Base-by-base conservation (phyloP, 352 stramenopile genomes). In the Phytophthora nicotianae region DNA sequence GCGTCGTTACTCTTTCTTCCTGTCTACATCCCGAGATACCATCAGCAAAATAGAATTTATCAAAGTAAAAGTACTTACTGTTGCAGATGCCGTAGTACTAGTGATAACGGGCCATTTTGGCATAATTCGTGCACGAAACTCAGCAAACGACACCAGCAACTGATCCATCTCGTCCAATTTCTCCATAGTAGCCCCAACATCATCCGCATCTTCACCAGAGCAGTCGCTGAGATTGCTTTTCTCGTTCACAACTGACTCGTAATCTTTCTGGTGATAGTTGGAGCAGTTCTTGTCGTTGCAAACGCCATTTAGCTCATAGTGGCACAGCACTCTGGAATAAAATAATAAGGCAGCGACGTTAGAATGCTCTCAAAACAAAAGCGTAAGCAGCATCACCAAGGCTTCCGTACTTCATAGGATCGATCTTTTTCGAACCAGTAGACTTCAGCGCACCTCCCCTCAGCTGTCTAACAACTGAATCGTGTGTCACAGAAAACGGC, bases 211-310 rank as follows among this genome's bases (percentile, higher is more conserved):
- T 38, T 52, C 50, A 62, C 23, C 29, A 46, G 5, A 23, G 21
- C 19, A 32, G n/a, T 42, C 24, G 10, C 5, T 51, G 20, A 14
- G 7, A 32, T 37, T 54, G 11, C 17, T 33, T 17, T 29, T 21
- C 5, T 65, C 48, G 0, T 23, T 45, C 0, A 27, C 42, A 8
- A 49, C 19, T 35, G 23, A 2, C 5, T 76, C 54, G 59, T 86
- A 86, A 46, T 93, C 85, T 48, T 77, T 76, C 29, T 78, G 64
- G 38, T 93, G 85, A 57, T 88, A 81, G 21, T 83, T 86, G 0
- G 65, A 65, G 42, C 85, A 93, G 40, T 83, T 89, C 3, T 75
- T 65, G 38, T 93, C 85, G 27, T 91, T 91, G 67, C 85, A 93
- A 26, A 87, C 75, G 6, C 85, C 85, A 40, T 84, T 88, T 32